Base-by-base conservation (phyloP, 2,329 filamentous ascomycete species). In the Phoma sp. region DNA sequence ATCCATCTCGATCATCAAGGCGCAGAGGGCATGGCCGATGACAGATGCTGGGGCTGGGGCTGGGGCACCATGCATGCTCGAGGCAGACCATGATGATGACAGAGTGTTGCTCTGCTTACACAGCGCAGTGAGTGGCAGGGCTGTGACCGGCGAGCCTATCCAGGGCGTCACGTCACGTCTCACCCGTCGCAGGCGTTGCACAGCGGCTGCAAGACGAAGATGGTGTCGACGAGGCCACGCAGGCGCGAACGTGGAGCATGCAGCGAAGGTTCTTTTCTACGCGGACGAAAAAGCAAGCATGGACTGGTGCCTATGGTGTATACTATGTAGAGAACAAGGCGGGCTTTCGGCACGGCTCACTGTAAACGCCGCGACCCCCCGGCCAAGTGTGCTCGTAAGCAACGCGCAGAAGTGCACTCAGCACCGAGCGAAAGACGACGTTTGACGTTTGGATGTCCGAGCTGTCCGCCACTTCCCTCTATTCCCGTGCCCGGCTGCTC, bases 311-410 rank as follows among this genome's bases (percentile, higher is more conserved):
- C 8, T 10, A 5, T 31, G 15, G 29, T 31, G 29, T 31, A 21
- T 24, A 24, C 22, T 24, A 24, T 24, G 22, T 46, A 9, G 4
- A 45, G 35, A n/a, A 21, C 41, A 48, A 35, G 24, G 39, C 35
- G 35, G 43, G 12, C 40, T 17, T 43, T 54, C 55, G 49, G 55
- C 44, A 48, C 54, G 53, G 53, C 43, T 21, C 27, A 45, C 43
- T 48, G 43, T 39, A 57, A 57, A 57, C 47, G 53, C 53, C 53
- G 53, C 24, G 17, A 41, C 37, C 24, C 48, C 44, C 53, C 47
- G 54, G 54, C 54, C 53, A 48, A 35, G 48, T 52, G 54, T 48
- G 43, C 48, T 51, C 53, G 54, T 57, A 51, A 57, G 54, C 54
- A 57, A 40, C 48, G 43, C 38, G 51, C 45, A 44, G 51, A 39